Evolutionary conservation across 768 basidiomycete genomes (phyloP).

Genomic region (Pleurotus pulmonarius): DNA sequence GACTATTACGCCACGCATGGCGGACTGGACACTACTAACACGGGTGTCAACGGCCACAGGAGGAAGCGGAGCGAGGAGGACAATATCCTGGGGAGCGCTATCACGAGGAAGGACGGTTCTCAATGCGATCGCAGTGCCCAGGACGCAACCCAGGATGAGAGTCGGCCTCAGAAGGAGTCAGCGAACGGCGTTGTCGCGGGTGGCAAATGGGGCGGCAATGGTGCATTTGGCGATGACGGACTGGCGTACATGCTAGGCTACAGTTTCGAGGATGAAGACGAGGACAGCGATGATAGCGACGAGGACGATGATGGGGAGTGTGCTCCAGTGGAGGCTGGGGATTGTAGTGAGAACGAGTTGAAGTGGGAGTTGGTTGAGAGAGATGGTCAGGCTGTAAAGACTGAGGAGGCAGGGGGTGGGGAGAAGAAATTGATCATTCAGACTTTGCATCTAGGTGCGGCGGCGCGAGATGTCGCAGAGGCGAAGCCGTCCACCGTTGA

Average conservation of each 20-base stretch:
- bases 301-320: slow-evolving; percentile 6
- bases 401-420: not conserved
- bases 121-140: not conserved
- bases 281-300: slow-evolving; percentile 5
- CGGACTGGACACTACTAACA: not conserved
- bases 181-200: not conserved
- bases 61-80: not conserved
- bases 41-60: not conserved
- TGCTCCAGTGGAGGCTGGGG: not conserved
- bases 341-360: not conserved
- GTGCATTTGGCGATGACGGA: not conserved
- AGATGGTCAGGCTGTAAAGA: not conserved
- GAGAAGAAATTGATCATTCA: not conserved
- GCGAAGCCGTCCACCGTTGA: not conserved
- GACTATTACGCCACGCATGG: slow-evolving; percentile 5
- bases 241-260: slow-evolving; percentile 3
- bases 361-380: not conserved
- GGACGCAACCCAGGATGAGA: not conserved
- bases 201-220: slow-evolving; percentile 1
- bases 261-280: not conserved
- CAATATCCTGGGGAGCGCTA: not conserved
- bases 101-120: not conserved
- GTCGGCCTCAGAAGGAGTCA: not conserved
- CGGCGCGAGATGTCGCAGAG: not conserved
- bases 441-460: not conserved